A percentile compares a stretch with the other conserved stretches of the same genome.
phyloP scores from a whole-genome alignment of 1,139 yeast species.

The Saccharomyces hybrid region DNA sequence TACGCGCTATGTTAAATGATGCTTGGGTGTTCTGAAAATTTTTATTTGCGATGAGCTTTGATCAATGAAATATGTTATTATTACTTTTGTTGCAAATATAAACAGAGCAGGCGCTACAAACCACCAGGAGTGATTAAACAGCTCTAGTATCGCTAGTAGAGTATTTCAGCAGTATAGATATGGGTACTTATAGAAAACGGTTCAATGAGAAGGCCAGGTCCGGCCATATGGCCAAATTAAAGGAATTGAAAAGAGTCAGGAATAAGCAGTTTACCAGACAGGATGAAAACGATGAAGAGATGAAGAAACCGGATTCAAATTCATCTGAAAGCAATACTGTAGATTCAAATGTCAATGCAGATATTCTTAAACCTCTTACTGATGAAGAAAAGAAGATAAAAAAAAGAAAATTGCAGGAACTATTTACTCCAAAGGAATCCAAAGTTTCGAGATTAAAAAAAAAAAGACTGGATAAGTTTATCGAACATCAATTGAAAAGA shows the following conservation, averaged over 20 bases:
- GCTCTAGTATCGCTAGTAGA: neutral
- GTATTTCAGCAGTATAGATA: conserved; percentile 20
- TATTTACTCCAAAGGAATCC: conserved; percentile 47
- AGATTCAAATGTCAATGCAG: conserved; percentile 64
- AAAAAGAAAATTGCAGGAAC: conserved; percentile 55
- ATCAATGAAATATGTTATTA: too few relatives aligned
- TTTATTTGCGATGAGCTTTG: neutral
- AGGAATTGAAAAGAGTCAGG: conserved; percentile 58
- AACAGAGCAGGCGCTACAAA: neutral
- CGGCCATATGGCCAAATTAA: conserved; percentile 78
- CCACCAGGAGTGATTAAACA: neutral
- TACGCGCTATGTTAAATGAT: neutral
- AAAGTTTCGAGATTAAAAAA: conserved; percentile 68
- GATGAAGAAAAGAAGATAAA: conserved; percentile 52
- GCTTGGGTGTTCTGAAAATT: neutral
- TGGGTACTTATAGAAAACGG: conserved; percentile 79
- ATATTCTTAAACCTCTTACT: conserved; percentile 44
- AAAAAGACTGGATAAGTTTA: conserved; percentile 69
- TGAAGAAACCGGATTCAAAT: conserved; percentile 22
- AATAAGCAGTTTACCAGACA: conserved; percentile 58
- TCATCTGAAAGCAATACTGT: conserved; percentile 35
- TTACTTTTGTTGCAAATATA: neutral
- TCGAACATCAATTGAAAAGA: conserved; percentile 81
- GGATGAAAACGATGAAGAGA: conserved; percentile 32
- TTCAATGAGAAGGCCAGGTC: conserved; percentile 82